Base-by-base conservation (phyloP, 495 filamentous ascomycete genomes). In the Hypomontagnella submonticulosa region DNA sequence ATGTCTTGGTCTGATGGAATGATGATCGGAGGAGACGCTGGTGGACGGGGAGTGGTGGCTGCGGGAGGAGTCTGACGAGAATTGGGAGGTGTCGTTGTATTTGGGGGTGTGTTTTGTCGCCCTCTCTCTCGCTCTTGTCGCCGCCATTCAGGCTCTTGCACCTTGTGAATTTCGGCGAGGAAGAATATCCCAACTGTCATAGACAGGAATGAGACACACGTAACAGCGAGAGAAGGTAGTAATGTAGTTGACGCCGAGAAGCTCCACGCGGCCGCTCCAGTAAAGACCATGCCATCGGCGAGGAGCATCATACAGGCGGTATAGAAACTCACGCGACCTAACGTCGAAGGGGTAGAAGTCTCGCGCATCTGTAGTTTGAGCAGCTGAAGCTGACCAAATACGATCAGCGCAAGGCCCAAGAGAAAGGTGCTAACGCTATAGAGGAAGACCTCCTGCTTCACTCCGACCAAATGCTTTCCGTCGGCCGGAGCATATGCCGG, bases 261-360 rank as follows among this genome's bases (percentile, higher is more conserved):
- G 41, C 88, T 83, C 70, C 91, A 81, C 41, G 90, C 85, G 0
- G 82, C 80, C 37, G 93, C 80, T 36, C 77, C 79, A 0, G 78
- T 78, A 57, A 91, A 87, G 7, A 85, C 76, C 63, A 89, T 77
- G 8, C 90, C 90, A 75, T 98, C 95, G 11, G 89, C 92, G 51
- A 97, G 81, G n/a, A 91, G 81, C 87, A 97, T 92, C 71, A 92
- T 87, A 49, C 85, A 85, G 59, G 93, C 86, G 0, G 92, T 94
- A 74, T 89, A 93, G 75, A 96, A 92, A 79, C 94, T 97, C 73
- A 97, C 85, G 12, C 95, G 86, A 64, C 92, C 94, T 41, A 92
- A 81, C 0, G 94, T 99, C 1, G 93, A 97, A n/a, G 95, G 94
- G 4, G 95, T 99, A 32, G 87, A 92, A 3, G 93, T 87, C 66